Conservation (phyloP, 2,329 filamentous ascomycete species). For the Parascedosporium putredinis region DNA sequence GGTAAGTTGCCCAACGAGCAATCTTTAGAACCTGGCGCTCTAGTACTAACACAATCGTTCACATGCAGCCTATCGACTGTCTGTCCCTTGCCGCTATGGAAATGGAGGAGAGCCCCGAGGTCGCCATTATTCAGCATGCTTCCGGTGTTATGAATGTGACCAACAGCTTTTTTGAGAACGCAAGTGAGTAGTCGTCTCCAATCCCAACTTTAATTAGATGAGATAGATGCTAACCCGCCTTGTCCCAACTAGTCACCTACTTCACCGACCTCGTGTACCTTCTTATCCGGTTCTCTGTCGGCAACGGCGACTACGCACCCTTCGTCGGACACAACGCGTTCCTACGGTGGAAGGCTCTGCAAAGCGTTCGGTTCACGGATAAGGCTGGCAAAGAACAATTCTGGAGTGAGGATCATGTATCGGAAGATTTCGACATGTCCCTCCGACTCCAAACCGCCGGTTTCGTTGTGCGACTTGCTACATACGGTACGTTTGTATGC, state of each 20-base stretch:
- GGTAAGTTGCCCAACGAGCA: neutral
- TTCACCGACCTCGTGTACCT: constrained; percentile 68
- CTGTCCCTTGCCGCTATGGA: constrained; percentile 70
- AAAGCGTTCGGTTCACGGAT: constrained; percentile 61
- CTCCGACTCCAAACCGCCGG: constrained; percentile 62
- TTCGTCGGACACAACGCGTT: constrained; percentile 77
- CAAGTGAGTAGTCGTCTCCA: constrained; percentile 28
- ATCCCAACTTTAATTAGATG: neutral
- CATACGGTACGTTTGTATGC: constrained; percentile 32
- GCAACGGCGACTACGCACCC: constrained; percentile 66
- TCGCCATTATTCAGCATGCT: constrained; percentile 69
- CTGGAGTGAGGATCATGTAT: constrained; percentile 73
- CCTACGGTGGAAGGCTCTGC: constrained; percentile 64
- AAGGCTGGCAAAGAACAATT: constrained; percentile 67
- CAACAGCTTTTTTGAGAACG: constrained; percentile 61
- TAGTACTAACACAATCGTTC: too few relatives aligned
- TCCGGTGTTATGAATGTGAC: constrained; percentile 74
- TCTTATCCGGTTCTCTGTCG: constrained; percentile 66
- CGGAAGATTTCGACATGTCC: constrained; percentile 75
- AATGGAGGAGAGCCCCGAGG: constrained; percentile 70
- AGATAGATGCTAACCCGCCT: neutral
- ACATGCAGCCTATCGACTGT: constrained; percentile 60
- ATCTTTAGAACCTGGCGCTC: constrained; percentile 48
- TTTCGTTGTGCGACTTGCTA: constrained; percentile 62
- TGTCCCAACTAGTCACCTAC: constrained; percentile 37